Evolutionary conservation across 106 monocot species (phyloP), one percentile per base, ranked within the genome.

Genomic region (Dioscorea dumetorum): DNA sequence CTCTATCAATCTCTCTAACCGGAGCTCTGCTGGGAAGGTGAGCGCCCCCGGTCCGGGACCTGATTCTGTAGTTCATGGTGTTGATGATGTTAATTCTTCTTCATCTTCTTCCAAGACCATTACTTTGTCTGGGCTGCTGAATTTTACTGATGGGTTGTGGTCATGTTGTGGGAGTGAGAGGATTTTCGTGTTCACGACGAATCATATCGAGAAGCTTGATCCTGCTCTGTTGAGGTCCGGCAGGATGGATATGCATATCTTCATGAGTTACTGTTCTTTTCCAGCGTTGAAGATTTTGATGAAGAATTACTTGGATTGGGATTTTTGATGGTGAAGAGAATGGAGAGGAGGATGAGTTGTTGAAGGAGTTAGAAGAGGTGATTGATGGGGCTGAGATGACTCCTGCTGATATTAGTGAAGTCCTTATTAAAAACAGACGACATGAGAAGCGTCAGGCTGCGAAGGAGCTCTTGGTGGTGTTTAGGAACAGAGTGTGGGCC

Each of bases 211-310:
- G 64, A 78, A 76, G 78, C 77, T 92, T 18, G 92, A 88, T 64
- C 75, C 82, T 33, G 92, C 92, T 16, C 57, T 92, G 72, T 70
- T 92, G 33, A 68, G 92, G 34, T 83, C 88, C 8, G 92, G 92
- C 57, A 64, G 92, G 69, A 92, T 92, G 92, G 88, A 92, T 69
- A 85, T 85, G 88, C 92, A 92, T 61, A 78, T 92, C n/a, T 70
- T 71, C 72, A 87, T 91, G 91, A 80, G 77, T 77, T 76, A 77
- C 52, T 91, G 91, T 68, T 74, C 91, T 15, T 91, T 82, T 63
- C 81, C 84, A 18, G 78, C 91, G 14, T 28, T 91, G 8, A 84
- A 78, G 74, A 87, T 87, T 41, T 79, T 91, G 53, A 72, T 87
- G 72, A 79, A 59, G 69, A 91, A 91, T 57, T 91, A 91, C 77